Evolutionary conservation across 2,329 filamentous ascomycete species (phyloP), one percentile per base, ranked within the genome.

Genomic region (Colletotrichum tamarilloi): DNA sequence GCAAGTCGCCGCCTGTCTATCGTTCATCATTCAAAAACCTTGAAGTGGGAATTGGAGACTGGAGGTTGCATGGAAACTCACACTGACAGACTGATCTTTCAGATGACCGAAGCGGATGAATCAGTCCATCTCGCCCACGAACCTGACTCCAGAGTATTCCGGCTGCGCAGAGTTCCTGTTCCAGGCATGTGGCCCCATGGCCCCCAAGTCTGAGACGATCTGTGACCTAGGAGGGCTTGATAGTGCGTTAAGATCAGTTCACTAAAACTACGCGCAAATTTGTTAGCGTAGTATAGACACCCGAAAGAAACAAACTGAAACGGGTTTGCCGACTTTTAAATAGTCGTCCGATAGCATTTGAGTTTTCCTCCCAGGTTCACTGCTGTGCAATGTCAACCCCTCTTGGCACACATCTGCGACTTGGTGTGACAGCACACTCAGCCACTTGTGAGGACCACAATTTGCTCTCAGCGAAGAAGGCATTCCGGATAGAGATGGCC

Each of bases 91-190:
- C 32, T 64, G 26, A 26, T 65, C 7, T 66, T 69, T 65, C 60
- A 65, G 70, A 73, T 70, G 70, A 70, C 19, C 11, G 53, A 26
- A 38, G 49, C n/a, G n/a, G 53, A 35, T 53, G 24, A 64, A 59
- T 64, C 58, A 52, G 22, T 9, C 67, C 53, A 16, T n/a, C 4
- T 24, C 30, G 9, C 5, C 58, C 30, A 56, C 59, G 59, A 69
- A 56, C 55, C 70, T 62, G 67, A 70, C 60, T 65, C 60, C 57
- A 60, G 26, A 59, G 26, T 46, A 65, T 56, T 42, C 42, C 66
- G 70, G 66, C 59, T 60, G 68, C 35, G 38, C 66, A 70, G 62
- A 73, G 65, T 70, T 73, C 70, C 66, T 73, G 66, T 73, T 73
- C 66, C 70, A 70, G 66, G 46, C 70, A 30, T 60, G 55, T 30